phyloP scores from a whole-genome alignment of 768 basidiomycete species.

The Amanita molliuscula region DNA sequence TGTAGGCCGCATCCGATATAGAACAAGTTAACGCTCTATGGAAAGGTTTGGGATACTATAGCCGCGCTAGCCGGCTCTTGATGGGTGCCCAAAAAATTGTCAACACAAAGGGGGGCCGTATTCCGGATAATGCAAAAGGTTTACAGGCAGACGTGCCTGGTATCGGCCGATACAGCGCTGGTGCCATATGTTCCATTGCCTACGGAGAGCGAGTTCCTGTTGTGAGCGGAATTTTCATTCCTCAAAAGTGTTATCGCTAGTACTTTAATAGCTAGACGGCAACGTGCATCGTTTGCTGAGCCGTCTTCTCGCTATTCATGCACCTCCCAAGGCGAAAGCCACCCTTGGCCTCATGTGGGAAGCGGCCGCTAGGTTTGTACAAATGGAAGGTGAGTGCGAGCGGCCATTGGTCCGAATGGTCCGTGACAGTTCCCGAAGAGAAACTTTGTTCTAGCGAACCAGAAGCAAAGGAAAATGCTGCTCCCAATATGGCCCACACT shows the following conservation, averaged over 20 bases:
- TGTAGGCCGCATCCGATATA: constrained; percentile 55
- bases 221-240: constrained; percentile 34
- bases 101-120: constrained; percentile 47
- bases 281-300: constrained; percentile 84
- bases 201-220: constrained; percentile 79
- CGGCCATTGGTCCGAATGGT: background rate
- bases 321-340: constrained; percentile 68
- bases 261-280: constrained; percentile 60
- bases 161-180: constrained; percentile 84
- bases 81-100: constrained; percentile 77
- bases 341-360: constrained; percentile 80
- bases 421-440: background rate
- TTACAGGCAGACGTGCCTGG: constrained; percentile 82
- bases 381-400: constrained; percentile 39
- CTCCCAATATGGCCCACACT: constrained; percentile 4
- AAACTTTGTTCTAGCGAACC: background rate
- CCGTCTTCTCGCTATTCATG: constrained; percentile 74
- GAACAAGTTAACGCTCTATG: constrained; percentile 84
- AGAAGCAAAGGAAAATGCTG: background rate
- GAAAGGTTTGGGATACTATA: constrained; percentile 91
- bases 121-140: constrained; percentile 73
- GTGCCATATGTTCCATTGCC: constrained; percentile 78
- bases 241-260: background rate
- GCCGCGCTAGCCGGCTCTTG: constrained; percentile 73
- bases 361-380: constrained; percentile 41